phyloP scores from a whole-genome alignment of 2,329 filamentous ascomycete species.

The Penicillium sp. region DNA sequence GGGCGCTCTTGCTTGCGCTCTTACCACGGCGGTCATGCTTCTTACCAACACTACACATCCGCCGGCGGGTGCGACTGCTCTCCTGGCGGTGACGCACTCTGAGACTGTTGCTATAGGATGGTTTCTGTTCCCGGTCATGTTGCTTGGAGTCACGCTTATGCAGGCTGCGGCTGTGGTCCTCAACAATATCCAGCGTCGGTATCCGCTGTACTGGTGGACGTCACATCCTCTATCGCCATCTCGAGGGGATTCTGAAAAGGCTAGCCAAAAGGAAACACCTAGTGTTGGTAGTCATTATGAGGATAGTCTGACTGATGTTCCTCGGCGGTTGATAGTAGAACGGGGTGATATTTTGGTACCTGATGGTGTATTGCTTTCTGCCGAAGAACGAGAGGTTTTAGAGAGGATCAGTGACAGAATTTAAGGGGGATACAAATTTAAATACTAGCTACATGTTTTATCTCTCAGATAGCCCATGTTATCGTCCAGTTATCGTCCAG shows the following conservation, averaged over 20 bases:
- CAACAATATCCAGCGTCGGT: slow-evolving; percentile 67
- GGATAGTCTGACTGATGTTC: slow-evolving; percentile 22
- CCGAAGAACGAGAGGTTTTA: slow-evolving; percentile 33
- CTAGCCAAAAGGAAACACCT: slow-evolving; percentile 15
- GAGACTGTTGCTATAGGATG: slow-evolving; percentile 57
- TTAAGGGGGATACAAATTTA: slow-evolving; percentile 8
- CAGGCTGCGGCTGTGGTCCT: slow-evolving; percentile 60
- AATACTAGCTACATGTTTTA: neutral
- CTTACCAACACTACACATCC: slow-evolving; percentile 71
- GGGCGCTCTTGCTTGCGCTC: slow-evolving; percentile 63
- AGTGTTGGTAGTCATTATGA: slow-evolving; percentile 20
- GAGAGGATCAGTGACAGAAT: slow-evolving; percentile 35
- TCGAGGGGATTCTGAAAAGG: slow-evolving; percentile 20
- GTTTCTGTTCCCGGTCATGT: slow-evolving; percentile 62
- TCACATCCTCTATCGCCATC: slow-evolving; percentile 27
- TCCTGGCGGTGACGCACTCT: slow-evolving; percentile 61
- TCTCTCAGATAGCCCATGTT: neutral
- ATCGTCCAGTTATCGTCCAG: slow-evolving; percentile 6
- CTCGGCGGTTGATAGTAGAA: slow-evolving; percentile 30
- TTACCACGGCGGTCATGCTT: slow-evolving; percentile 63
- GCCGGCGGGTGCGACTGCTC: slow-evolving; percentile 69
- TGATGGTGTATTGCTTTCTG: slow-evolving; percentile 33
- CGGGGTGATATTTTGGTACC: slow-evolving; percentile 32
- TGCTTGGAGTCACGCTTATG: slow-evolving; percentile 62
- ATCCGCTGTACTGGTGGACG: slow-evolving; percentile 67